Evolutionary conservation across 306 rosid species (phyloP).

Genomic region (Rubus idaeus): DNA sequence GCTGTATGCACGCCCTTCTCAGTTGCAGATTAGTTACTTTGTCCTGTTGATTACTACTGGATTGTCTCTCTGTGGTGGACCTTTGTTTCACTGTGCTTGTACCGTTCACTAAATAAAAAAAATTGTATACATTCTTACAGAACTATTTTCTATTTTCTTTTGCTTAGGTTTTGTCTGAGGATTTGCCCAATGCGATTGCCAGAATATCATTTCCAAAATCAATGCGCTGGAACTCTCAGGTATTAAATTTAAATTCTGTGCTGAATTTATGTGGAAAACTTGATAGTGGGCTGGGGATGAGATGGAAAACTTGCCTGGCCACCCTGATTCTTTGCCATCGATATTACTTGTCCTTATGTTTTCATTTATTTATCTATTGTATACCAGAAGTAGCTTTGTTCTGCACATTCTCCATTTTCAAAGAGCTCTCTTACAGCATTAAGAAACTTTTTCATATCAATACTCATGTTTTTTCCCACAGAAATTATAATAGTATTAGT

Average conservation of each 20-base stretch:
- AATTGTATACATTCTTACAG: not conserved
- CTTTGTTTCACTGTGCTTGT: not conserved
- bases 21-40: not conserved
- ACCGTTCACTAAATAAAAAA: not conserved
- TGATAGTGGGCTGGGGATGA: not conserved
- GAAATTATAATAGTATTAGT: not conserved
- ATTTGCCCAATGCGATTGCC: constrained; percentile 64
- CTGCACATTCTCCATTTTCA: not conserved
- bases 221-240: constrained; percentile 98
- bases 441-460: not conserved
- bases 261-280: not conserved
- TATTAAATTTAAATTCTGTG: constrained; percentile 26
- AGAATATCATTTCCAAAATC: constrained; percentile 89
- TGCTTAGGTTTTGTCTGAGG: constrained; percentile 75
- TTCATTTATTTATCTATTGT: not conserved
- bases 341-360: not conserved
- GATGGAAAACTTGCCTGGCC: not conserved
- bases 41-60: not conserved
- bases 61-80: not conserved
- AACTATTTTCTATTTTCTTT: not conserved
- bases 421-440: not conserved
- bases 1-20: not conserved
- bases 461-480: not conserved
- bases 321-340: not conserved
- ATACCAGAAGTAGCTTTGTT: not conserved